phyloP scores from a whole-genome alignment of 2,329 filamentous ascomycete species.

The Epichloe gansuensis region DNA sequence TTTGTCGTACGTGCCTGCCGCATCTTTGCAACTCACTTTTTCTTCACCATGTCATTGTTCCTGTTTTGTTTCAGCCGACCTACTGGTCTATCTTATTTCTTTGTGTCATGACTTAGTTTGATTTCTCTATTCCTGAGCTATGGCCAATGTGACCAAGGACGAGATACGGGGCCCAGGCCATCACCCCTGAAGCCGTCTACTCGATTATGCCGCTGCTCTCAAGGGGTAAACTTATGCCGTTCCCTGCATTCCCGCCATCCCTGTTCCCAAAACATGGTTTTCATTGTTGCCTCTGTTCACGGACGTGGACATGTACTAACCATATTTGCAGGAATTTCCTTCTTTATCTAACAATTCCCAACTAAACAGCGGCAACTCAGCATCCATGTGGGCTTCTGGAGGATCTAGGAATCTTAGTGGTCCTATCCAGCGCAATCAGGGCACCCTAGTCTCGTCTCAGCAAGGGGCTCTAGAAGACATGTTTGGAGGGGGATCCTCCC shows the following conservation, averaged over 20 bases:
- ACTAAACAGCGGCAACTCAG: slow-evolving; percentile 33
- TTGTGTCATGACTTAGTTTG: not conserved
- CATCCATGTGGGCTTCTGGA: slow-evolving; percentile 43
- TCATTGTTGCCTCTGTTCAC: not conserved
- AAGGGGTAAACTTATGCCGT: slow-evolving; percentile 16
- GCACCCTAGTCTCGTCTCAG: slow-evolving; percentile 38
- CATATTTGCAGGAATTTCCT: slow-evolving; percentile 45
- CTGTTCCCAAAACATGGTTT: not conserved
- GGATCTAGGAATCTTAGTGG: slow-evolving; percentile 36
- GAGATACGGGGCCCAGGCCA: slow-evolving; percentile 8
- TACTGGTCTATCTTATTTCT: no score
- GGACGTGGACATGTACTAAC: not conserved
- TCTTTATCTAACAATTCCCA: slow-evolving; percentile 51
- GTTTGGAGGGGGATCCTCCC: slow-evolving; percentile 31
- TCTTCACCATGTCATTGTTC: not conserved
- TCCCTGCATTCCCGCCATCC: not conserved
- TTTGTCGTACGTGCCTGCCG: slow-evolving; percentile 45
- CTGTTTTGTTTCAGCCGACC: not conserved
- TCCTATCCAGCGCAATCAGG: slow-evolving; percentile 38
- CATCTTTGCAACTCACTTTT: slow-evolving; percentile 2
- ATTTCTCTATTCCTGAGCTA: not conserved
- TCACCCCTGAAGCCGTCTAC: slow-evolving; percentile 1
- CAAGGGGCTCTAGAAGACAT: slow-evolving; percentile 37
- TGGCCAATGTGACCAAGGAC: slow-evolving; percentile 7
- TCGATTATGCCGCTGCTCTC: slow-evolving; percentile 20